Conservation (phyloP, 2,329 filamentous ascomycete species). For the Ophiocordyceps unilateralis region DNA sequence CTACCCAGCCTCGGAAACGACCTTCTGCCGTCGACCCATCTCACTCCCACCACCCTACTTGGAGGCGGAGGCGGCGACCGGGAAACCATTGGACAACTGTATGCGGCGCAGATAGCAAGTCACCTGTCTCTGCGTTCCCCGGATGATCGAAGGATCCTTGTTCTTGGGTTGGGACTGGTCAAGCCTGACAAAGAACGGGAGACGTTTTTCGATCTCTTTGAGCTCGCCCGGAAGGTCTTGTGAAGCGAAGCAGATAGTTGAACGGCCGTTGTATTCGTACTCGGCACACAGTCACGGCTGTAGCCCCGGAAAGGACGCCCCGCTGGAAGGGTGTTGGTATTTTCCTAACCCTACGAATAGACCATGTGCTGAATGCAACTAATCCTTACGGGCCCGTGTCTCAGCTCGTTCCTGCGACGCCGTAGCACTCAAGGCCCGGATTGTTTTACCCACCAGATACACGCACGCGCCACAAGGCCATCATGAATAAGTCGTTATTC, state of each 20-base stretch:
- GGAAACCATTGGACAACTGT: constrained; percentile 72
- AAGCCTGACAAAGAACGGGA: constrained; percentile 33
- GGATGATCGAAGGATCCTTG: constrained; percentile 40
- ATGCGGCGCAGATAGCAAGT: constrained; percentile 78
- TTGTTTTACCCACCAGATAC: neutral
- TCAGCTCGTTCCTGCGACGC: constrained; percentile 1
- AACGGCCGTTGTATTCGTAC: neutral
- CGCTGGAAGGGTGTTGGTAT: neutral
- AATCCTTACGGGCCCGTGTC: neutral
- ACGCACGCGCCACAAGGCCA: neutral
- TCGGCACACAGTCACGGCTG: too few relatives aligned
- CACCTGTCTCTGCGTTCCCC: constrained; percentile 56
- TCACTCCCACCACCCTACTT: constrained; percentile 75
- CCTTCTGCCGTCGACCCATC: constrained; percentile 59
- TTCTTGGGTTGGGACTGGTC: constrained; percentile 42
- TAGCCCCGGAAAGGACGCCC: too few relatives aligned
- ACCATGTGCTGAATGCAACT: neutral
- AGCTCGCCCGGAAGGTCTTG: constrained; percentile 41
- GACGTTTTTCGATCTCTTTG: constrained; percentile 47
- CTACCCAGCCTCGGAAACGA: constrained; percentile 26
- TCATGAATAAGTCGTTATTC: neutral
- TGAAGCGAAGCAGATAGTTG: constrained; percentile 9
- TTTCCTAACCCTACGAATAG: neutral
- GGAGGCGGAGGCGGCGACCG: constrained; percentile 66
- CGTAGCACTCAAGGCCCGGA: neutral